A percentile compares a stretch with the other conserved stretches of the same genome.
Evolutionary conservation across 2,329 filamentous ascomycete genomes (phyloP).

Genomic region (Decorospora gaudefroyi): DNA sequence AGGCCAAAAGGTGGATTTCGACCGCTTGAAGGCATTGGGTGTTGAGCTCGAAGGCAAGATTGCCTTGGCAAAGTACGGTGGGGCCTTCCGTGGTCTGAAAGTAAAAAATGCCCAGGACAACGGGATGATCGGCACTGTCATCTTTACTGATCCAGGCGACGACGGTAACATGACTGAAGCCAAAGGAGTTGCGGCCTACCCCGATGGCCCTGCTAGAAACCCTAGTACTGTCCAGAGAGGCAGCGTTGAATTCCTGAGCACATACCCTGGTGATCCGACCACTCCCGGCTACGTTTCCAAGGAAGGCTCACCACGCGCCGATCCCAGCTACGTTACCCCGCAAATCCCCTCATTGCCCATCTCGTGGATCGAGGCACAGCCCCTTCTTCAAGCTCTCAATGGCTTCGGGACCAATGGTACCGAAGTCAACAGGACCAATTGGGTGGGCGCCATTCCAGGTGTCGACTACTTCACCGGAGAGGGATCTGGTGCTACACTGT

Average conservation of each 20-base stretch:
- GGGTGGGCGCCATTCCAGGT: conserved; percentile 45
- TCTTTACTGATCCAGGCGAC: conserved; percentile 54
- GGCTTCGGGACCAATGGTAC: conserved; percentile 69
- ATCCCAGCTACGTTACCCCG: conserved; percentile 67
- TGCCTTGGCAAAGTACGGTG: conserved; percentile 54
- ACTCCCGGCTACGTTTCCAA: conserved; percentile 75
- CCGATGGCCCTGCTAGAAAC: conserved; percentile 51
- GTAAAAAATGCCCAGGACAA: conserved; percentile 55
- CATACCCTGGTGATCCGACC: conserved; percentile 54
- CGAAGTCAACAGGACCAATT: conserved; percentile 48
- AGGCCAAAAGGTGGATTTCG: conserved; percentile 53
- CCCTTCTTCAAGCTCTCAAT: conserved; percentile 79
- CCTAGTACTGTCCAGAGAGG: conserved; percentile 54
- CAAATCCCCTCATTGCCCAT: conserved; percentile 85
- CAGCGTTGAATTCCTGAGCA: conserved; percentile 63
- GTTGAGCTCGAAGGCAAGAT: conserved; percentile 55
- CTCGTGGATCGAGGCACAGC: conserved; percentile 79
- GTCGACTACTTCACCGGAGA: conserved; percentile 45
- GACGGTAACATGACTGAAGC: conserved; percentile 55
- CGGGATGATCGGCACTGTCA: conserved; percentile 53
- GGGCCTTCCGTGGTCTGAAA: conserved; percentile 54
- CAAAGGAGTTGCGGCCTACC: conserved; percentile 53
- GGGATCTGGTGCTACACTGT: conserved; percentile 58
- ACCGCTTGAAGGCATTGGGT: conserved; percentile 49
- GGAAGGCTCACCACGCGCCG: conserved; percentile 72